Evolutionary conservation across 257 asterid genomes (phyloP).

Genomic region (Cynanchum wilfordii): DNA sequence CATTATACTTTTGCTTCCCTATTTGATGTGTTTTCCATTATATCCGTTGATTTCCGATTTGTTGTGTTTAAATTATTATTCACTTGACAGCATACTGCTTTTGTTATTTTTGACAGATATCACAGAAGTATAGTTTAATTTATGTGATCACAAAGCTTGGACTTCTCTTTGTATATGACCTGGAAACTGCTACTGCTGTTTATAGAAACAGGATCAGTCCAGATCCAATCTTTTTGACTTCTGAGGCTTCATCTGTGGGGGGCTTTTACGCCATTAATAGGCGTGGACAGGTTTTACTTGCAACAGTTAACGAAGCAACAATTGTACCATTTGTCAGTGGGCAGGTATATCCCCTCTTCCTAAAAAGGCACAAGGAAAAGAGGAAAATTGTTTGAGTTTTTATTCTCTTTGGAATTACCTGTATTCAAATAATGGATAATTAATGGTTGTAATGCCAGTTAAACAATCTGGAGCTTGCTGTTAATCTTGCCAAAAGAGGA

Average conservation of each 20-base stretch:
- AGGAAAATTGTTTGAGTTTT: not conserved
- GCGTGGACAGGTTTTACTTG: slow-evolving; percentile 95
- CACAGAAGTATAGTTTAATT: slow-evolving; percentile 83
- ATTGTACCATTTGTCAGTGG: slow-evolving; percentile 94
- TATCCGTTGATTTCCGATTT: slow-evolving; percentile 1
- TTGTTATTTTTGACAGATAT: slow-evolving; percentile 57
- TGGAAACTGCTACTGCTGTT: slow-evolving; percentile 92
- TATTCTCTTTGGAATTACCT: not conserved
- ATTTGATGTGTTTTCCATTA: not conserved
- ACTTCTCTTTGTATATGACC: slow-evolving; percentile 93
- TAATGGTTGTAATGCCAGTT: slow-evolving; percentile 40
- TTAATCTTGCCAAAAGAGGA: slow-evolving; percentile 97
- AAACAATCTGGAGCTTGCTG: slow-evolving; percentile 99
- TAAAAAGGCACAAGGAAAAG: not conserved
- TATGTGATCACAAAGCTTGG: slow-evolving; percentile 99
- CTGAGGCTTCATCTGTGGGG: slow-evolving; percentile 92
- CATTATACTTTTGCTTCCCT: slow-evolving; percentile 1
- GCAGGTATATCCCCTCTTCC: slow-evolving; percentile 52
- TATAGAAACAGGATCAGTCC: slow-evolving; percentile 98
- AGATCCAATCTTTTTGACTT: slow-evolving; percentile 87
- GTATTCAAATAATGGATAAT: not conserved
- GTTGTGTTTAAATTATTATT: slow-evolving; percentile 5
- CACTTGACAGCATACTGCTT: slow-evolving; percentile 15
- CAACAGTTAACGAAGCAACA: slow-evolving; percentile 92
- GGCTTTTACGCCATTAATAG: slow-evolving; percentile 97